These are phyloP conservation scores for Penicillium ucsense DNA, from an alignment of 495 filamentous ascomycete species.

Conservation along the genomic window DNA sequence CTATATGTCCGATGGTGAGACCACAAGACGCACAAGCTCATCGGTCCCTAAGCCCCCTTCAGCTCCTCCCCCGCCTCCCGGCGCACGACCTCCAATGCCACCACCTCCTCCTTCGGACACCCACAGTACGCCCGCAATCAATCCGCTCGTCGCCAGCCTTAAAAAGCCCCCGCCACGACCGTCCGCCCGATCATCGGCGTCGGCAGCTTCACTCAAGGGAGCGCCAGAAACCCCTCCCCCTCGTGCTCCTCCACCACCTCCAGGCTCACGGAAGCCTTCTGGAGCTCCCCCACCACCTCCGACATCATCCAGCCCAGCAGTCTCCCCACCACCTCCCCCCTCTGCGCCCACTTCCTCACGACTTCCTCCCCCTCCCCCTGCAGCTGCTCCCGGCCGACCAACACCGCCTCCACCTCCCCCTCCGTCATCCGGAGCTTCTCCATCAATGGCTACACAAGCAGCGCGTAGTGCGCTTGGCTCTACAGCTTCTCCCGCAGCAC, in stretches of 20 bases:
- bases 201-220: not conserved
- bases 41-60: constrained; percentile 49
- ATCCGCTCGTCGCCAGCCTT: constrained; percentile 50
- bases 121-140: constrained; percentile 39
- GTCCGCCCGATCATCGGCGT: constrained; percentile 40
- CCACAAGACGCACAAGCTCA: constrained; percentile 32
- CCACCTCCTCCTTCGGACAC: constrained; percentile 46
- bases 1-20: constrained; percentile 73
- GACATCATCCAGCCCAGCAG: constrained; percentile 26
- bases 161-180: constrained; percentile 47
- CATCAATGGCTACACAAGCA: constrained; percentile 32
- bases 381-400: constrained; percentile 26
- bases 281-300: constrained; percentile 35
- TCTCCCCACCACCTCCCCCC: constrained; percentile 33
- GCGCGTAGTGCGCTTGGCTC: constrained; percentile 29
- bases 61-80: constrained; percentile 52
- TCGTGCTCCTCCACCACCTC: constrained; percentile 57
- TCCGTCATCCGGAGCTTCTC: constrained; percentile 27
- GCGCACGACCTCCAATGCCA: constrained; percentile 30
- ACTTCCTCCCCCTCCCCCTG: constrained; percentile 39
- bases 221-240: constrained; percentile 36
- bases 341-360: constrained; percentile 29
- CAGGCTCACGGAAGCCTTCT: constrained; percentile 55
- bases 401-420: constrained; percentile 33
- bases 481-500: constrained; percentile 5